phyloP scores from a whole-genome alignment of 1,139 yeast species.

The Yamadazyma taylorii region DNA sequence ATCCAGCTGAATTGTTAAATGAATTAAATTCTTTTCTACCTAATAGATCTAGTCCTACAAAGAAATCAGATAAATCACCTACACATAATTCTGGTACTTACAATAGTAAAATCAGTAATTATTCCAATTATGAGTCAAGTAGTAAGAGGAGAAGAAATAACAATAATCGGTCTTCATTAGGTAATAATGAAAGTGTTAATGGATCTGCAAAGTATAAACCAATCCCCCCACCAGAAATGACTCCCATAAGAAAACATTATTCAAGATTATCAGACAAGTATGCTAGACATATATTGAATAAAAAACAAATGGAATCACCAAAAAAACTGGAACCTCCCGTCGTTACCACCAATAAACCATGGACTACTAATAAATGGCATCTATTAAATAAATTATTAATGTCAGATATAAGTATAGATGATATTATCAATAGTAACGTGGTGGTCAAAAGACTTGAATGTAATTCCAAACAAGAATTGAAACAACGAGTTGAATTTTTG shows the following conservation, averaged over 20 bases:
- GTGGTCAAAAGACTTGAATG: constrained; percentile 20
- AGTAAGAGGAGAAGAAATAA: background rate
- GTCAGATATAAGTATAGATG: constrained; percentile 20
- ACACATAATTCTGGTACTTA: background rate
- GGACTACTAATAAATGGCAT: constrained; percentile 27
- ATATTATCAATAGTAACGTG: constrained; percentile 24
- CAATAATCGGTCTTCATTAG: too few species aligned
- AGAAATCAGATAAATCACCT: background rate
- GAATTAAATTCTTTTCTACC: constrained; percentile 23
- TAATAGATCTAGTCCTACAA: background rate
- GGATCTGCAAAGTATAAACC: background rate
- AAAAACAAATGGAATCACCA: constrained; percentile 4
- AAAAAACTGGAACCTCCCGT: constrained; percentile 25
- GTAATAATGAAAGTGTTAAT: background rate
- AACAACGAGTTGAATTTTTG: constrained; percentile 25
- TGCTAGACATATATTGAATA: constrained; percentile 16
- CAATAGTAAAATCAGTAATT: background rate
- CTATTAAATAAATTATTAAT: constrained; percentile 23
- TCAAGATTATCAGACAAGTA: constrained; percentile 19
- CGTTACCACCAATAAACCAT: constrained; percentile 14
- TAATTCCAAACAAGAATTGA: constrained; percentile 20
- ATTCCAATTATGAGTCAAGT: background rate
- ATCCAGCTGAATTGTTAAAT: constrained; percentile 21
- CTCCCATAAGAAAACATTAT: constrained; percentile 19
- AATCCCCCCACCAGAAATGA: constrained; percentile 7